Evolutionary conservation across 1,284 basidiomycete genomes (phyloP).

Genomic region (Dichomitus squalens): DNA sequence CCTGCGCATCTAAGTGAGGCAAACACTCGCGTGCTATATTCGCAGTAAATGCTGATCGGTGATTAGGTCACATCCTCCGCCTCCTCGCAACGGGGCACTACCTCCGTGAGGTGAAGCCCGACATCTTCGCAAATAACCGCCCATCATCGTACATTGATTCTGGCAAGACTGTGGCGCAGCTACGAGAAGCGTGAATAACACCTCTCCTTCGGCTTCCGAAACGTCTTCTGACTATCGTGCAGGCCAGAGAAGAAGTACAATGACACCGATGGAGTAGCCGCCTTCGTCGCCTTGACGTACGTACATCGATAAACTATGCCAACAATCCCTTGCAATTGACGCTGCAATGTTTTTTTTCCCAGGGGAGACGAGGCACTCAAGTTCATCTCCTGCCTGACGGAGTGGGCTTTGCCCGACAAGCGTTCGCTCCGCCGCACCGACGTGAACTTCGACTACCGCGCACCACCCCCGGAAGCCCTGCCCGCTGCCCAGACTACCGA

Average conservation of each 20-base stretch:
- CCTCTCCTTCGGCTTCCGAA: not conserved
- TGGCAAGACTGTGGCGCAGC: constrained; percentile 24
- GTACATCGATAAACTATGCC: no score
- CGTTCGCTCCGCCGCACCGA: not conserved
- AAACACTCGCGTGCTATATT: not conserved
- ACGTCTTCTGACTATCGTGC: not conserved
- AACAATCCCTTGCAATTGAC: no score
- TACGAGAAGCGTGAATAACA: constrained; percentile 28
- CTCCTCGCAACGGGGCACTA: constrained; percentile 32
- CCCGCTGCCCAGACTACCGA: no score
- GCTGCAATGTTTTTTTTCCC: no score
- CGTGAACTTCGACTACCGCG: constrained; percentile 1
- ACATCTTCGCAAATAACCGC: constrained; percentile 35
- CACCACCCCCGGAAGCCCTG: not conserved
- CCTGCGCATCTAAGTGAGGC: not conserved
- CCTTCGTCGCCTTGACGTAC: constrained; percentile 65
- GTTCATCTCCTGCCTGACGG: no score
- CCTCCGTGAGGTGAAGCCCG: constrained; percentile 30
- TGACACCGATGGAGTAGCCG: constrained; percentile 60
- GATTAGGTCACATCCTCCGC: constrained; percentile 29
- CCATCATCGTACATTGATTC: constrained; percentile 32
- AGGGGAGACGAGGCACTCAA: no score
- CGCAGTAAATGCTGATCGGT: not conserved
- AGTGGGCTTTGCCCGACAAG: no score
- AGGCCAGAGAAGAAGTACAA: constrained; percentile 63